Percentiles rank a stretch among this genome's conserved stretches.
These are phyloP conservation scores for Bipolaris zeicola DNA, from an alignment of 2,329 filamentous ascomycete species.

Conservation along the genomic window DNA sequence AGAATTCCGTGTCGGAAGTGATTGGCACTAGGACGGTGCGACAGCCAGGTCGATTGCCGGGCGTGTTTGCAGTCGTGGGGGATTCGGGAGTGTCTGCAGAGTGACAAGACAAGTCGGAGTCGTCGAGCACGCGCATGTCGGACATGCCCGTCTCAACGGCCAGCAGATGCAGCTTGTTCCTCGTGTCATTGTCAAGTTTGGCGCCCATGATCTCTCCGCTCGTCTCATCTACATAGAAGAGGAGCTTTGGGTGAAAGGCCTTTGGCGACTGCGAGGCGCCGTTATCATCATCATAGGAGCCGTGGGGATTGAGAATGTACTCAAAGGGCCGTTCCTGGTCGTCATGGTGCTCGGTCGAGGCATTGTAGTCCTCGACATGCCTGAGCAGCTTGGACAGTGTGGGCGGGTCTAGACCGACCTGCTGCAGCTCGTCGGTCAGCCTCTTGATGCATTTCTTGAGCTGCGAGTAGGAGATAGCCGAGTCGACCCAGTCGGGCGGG, in stretches of 20 bases:
- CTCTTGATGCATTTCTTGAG: conserved; percentile 90
- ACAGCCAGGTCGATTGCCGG: conserved; percentile 32
- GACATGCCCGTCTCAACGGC: conserved; percentile 56
- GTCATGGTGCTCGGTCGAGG: conserved; percentile 28
- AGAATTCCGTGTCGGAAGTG: conserved; percentile 79
- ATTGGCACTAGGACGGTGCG: conserved; percentile 73
- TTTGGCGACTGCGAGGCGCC: conserved; percentile 20
- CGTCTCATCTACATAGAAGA: conserved; percentile 69
- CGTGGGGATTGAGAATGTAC: conserved; percentile 41
- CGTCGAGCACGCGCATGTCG: conserved; percentile 44
- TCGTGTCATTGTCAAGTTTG: conserved; percentile 68
- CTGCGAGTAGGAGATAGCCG: conserved; percentile 80
- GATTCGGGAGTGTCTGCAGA: conserved; percentile 4
- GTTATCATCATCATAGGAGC: not conserved
- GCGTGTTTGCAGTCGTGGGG: not conserved
- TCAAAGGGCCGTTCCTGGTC: conserved; percentile 43
- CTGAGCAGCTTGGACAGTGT: conserved; percentile 70
- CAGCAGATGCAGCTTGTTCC: conserved; percentile 66
- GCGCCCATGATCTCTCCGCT: conserved; percentile 73
- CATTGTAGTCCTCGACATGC: conserved; percentile 49
- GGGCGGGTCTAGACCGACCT: conserved; percentile 72
- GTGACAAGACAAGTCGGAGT: conserved; percentile 23
- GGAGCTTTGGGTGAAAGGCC: conserved; percentile 68
- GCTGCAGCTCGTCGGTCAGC: conserved; percentile 72
- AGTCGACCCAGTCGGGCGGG: conserved; percentile 71